Evolutionary conservation across 192 early-diverging fungal species (phyloP), one percentile per base, ranked within the genome.

Genomic region (Coemansia guatemalensis): DNA sequence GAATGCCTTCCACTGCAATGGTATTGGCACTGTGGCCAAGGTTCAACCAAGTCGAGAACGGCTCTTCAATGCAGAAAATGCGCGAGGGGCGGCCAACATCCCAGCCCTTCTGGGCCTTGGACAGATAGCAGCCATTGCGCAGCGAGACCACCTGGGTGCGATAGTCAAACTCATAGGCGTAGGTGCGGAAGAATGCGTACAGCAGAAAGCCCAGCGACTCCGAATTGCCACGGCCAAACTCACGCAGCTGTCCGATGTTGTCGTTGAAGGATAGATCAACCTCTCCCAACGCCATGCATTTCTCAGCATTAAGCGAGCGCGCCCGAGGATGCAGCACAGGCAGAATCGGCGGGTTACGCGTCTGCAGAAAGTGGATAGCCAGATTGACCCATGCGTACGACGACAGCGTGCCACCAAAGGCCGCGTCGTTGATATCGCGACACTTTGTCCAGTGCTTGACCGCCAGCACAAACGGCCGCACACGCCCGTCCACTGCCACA

Each of bases 321-420:
- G 55, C 47, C 9, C 58, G 65, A 33, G 87, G 78, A 60, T 97
- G 95, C 33, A 97, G 67, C 20, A 88, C 86, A 1, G 96, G 96
- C 21, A 98, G 74, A 64, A 98, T 92, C 0, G 94, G 93, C 54
- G 95, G 95, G 24, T 84, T 65, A 12, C 95, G 88, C 78, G 85
- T 90, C 74, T 98, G 96, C 22, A 98, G 74, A 81, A 96, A 98
- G 71, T 96, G 93, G 60, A 98, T 81, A 33, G 89, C 84, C 84
- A 97, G 89, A 68, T 92, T 94, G 3, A 89, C 92, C 96, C 96
- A 98, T 21, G 94, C 91, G 71, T 98, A 98, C 6, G 92, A 91
- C 35, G 92, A 93, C 56, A 98, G 77, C 0, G 95, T 98, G 21
- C 95, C 95, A 48, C 95, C 95, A 65, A 90, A 91, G 17, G 92